Percentiles rank a stretch among this genome's conserved stretches.
phyloP scores from a whole-genome alignment of 2,329 filamentous ascomycete species.

The Lachnellula suecica region DNA sequence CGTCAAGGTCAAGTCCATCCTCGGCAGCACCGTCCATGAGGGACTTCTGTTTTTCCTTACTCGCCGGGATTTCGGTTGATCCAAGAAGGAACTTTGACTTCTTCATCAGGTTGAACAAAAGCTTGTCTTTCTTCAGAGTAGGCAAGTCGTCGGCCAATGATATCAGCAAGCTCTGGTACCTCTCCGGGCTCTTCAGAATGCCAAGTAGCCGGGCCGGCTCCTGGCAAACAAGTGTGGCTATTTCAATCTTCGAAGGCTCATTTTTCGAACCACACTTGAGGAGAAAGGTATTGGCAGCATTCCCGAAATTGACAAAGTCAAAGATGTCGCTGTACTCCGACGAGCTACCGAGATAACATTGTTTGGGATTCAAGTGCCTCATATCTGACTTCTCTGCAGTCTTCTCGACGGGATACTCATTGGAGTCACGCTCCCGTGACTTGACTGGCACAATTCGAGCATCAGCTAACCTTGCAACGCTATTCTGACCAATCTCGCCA shows the following conservation, averaged over 20 bases:
- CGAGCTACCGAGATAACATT: slow-evolving; percentile 77
- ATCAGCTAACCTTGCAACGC: slow-evolving; percentile 59
- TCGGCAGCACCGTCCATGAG: background rate
- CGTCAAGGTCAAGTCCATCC: slow-evolving; percentile 32
- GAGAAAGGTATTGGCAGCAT: slow-evolving; percentile 83
- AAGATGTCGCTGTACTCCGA: slow-evolving; percentile 82
- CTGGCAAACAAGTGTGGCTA: slow-evolving; percentile 78
- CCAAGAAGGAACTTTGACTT: slow-evolving; percentile 76
- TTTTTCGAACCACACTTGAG: slow-evolving; percentile 86
- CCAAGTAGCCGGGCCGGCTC: slow-evolving; percentile 82
- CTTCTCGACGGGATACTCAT: slow-evolving; percentile 39
- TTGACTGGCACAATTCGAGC: slow-evolving; percentile 71
- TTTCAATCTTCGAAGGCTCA: slow-evolving; percentile 83
- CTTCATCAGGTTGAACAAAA: slow-evolving; percentile 75
- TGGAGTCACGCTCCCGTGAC: slow-evolving; percentile 30
- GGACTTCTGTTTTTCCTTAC: slow-evolving; percentile 23
- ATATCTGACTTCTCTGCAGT: slow-evolving; percentile 34
- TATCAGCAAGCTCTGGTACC: slow-evolving; percentile 81
- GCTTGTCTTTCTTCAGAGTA: slow-evolving; percentile 73
- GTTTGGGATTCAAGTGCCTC: slow-evolving; percentile 64
- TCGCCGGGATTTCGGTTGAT: slow-evolving; percentile 65
- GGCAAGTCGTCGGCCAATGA: slow-evolving; percentile 73
- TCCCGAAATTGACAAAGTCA: slow-evolving; percentile 93
- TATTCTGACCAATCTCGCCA: slow-evolving; percentile 66
- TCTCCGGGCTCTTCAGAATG: slow-evolving; percentile 76